Evolutionary conservation across 768 basidiomycete species (phyloP).

Genomic region (Boletus pseudopeckii): DNA sequence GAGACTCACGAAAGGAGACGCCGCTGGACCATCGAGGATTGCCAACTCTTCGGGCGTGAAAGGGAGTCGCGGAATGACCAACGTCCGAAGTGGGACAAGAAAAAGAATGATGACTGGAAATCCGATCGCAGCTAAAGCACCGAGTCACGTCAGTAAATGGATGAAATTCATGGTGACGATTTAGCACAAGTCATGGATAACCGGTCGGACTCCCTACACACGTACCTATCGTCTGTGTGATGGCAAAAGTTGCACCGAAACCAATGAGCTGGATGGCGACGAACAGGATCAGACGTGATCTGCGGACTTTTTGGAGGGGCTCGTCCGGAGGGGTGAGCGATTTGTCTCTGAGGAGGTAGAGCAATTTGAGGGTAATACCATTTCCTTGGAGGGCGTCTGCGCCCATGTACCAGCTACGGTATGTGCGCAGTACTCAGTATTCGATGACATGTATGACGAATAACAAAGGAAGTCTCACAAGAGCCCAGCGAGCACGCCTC

Average conservation of each 20-base stretch:
- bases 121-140: conserved; percentile 69
- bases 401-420: conserved; percentile 85
- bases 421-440: neutral
- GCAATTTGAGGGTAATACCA: conserved; percentile 77
- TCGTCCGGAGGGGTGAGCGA: conserved; percentile 57
- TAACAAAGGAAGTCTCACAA: conserved; percentile 51
- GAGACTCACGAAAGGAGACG: conserved; percentile 77
- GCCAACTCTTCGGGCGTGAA: conserved; percentile 77
- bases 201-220: neutral
- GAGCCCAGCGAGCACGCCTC: conserved; percentile 79
- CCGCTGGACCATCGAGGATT: conserved; percentile 87
- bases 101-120: conserved; percentile 88
- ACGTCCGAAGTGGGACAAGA: conserved; percentile 71
- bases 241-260: conserved; percentile 85
- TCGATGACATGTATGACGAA: neutral
- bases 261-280: conserved; percentile 71
- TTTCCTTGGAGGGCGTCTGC: conserved; percentile 75
- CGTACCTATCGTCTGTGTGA: conserved; percentile 85
- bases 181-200: neutral
- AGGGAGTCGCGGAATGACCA: conserved; percentile 67
- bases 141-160: neutral
- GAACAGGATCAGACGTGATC: conserved; percentile 69
- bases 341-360: conserved; percentile 76
- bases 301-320: conserved; percentile 74
- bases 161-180: too few relatives aligned